phyloP scores from a whole-genome alignment of 257 asterid species.

The Rehmannia glutinosa region DNA sequence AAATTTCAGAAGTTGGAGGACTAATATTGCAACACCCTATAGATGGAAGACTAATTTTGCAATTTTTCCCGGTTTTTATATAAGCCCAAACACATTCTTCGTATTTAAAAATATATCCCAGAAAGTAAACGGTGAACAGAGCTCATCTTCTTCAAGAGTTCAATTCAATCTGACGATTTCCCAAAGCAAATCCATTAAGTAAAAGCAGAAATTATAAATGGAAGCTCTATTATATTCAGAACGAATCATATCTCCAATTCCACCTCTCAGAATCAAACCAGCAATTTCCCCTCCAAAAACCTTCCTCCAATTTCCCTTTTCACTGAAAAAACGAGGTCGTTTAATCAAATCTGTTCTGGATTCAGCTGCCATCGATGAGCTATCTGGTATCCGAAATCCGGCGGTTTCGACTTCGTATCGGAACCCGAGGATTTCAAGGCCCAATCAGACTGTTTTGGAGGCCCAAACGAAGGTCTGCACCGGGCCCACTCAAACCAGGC shows the following conservation, averaged over 20 bases:
- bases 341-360: conserved; percentile 34
- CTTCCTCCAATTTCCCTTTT: conserved; percentile 25
- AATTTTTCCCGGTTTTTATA: neutral
- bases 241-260: conserved; percentile 27
- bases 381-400: conserved; percentile 47
- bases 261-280: conserved; percentile 22
- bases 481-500: conserved; percentile 92
- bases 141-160: neutral
- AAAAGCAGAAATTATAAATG: too few relatives aligned
- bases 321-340: conserved; percentile 21
- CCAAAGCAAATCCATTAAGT: conserved; percentile 25
- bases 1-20: too few relatives aligned
- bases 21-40: too few relatives aligned
- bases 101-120: too few relatives aligned
- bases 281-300: conserved; percentile 13
- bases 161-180: conserved; percentile 10
- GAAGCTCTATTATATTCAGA: conserved; percentile 34
- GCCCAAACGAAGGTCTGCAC: conserved; percentile 95
- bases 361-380: conserved; percentile 38
- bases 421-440: conserved; percentile 41
- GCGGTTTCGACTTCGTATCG: conserved; percentile 69
- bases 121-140: neutral
- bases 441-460: conserved; percentile 80
- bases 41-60: too few relatives aligned
- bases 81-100: neutral